phyloP scores from a whole-genome alignment of 140 eudicot species.

The Flaveria floridana region DNA sequence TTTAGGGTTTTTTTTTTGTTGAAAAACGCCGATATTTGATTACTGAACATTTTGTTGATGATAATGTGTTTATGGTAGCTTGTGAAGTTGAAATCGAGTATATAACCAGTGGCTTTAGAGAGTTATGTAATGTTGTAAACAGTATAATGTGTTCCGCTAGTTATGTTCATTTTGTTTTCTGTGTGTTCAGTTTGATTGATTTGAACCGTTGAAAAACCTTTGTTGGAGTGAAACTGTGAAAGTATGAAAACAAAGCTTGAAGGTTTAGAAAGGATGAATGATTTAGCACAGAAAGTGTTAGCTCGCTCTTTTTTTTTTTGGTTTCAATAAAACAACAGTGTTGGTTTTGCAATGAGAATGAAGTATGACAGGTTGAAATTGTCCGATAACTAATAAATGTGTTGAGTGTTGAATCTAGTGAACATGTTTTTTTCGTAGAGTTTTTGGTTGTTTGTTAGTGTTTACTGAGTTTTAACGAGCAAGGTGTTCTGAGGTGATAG shows the following conservation, averaged over 20 bases:
- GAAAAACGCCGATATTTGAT: slow-evolving; percentile 5
- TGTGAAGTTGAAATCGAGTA: background rate
- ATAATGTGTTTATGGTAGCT: background rate
- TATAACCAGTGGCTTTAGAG: background rate
- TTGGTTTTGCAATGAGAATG: too few relatives aligned
- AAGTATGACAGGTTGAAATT: too few relatives aligned
- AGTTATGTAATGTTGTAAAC: background rate
- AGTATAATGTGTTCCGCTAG: background rate
- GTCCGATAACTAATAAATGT: background rate
- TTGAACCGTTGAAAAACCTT: background rate
- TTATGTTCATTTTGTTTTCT: background rate
- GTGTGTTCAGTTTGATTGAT: background rate
- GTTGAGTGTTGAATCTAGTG: background rate
- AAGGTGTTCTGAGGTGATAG: background rate
- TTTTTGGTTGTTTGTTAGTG: background rate
- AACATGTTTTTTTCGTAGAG: too few relatives aligned
- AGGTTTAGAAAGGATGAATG: too few relatives aligned
- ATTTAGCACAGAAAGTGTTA: too few relatives aligned
- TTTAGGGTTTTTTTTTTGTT: background rate
- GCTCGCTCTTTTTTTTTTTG: too few relatives aligned
- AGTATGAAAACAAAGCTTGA: background rate
- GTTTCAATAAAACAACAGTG: too few relatives aligned
- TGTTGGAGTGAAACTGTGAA: background rate
- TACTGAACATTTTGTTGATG: background rate
- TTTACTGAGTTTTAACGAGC: background rate